Evolutionary conservation across 192 early-diverging fungal species (phyloP).

Genomic region (Entomortierella beljakovae): DNA sequence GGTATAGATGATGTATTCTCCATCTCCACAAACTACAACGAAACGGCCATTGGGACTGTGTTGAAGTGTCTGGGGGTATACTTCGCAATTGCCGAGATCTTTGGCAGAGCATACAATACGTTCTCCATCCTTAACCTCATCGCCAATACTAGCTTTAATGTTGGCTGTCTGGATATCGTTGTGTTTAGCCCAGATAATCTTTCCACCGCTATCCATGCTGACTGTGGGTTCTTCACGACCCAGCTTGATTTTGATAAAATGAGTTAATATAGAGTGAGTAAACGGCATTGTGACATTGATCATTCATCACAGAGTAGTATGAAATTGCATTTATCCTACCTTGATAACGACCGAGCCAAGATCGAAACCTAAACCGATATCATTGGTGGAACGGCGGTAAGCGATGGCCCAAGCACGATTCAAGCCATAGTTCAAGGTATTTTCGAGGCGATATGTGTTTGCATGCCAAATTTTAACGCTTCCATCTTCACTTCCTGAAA

Average conservation of each 20-base stretch:
- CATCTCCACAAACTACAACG: constrained; percentile 99
- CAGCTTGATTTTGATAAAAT: constrained; percentile 51
- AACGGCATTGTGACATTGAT: neutral
- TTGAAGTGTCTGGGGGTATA: constrained; percentile 95
- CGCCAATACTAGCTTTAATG: constrained; percentile 85
- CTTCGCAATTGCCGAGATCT: constrained; percentile 98
- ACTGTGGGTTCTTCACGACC: constrained; percentile 97
- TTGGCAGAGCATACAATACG: constrained; percentile 86
- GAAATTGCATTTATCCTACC: constrained; percentile 17
- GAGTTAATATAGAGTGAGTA: neutral
- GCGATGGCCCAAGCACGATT: constrained; percentile 96
- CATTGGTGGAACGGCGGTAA: constrained; percentile 88
- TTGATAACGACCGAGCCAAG: constrained; percentile 96
- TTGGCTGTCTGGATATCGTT: constrained; percentile 97
- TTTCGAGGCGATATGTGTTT: constrained; percentile 96
- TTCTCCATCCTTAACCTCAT: constrained; percentile 94
- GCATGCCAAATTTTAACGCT: constrained; percentile 97
- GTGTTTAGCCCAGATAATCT: constrained; percentile 99
- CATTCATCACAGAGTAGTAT: neutral
- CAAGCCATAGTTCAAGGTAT: constrained; percentile 97
- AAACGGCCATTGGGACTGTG: constrained; percentile 98
- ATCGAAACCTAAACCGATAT: constrained; percentile 96
- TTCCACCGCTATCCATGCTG: constrained; percentile 96
- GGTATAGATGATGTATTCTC: constrained; percentile 99
- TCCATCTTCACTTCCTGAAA: constrained; percentile 96